Conservation (phyloP, 2,329 filamentous ascomycete species). For the Chaetoscypha palmicola region DNA sequence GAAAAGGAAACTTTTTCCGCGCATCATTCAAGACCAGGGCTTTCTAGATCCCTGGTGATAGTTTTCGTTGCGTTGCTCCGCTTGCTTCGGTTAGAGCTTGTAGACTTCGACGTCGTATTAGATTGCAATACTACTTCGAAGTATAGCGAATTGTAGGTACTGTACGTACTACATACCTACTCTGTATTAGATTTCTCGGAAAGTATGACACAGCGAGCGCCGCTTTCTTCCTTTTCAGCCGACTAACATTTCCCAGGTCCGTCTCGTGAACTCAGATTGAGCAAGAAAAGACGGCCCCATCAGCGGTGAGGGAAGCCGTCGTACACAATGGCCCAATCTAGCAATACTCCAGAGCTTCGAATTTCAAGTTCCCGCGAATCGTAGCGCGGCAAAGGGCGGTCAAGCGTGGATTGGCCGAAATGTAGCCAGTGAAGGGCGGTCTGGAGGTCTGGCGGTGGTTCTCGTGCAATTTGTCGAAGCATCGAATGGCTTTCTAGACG, state of each 20-base stretch:
- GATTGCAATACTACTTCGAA: no score
- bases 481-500: slow-evolving; percentile 5
- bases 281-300: not conserved
- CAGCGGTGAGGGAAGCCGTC: not conserved
- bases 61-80: slow-evolving; percentile 6
- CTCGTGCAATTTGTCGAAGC: not conserved
- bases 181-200: no score
- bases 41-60: not conserved
- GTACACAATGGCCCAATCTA: slow-evolving; percentile 5
- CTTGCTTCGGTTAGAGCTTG: no score
- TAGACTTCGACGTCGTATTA: no score
- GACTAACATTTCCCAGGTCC: not conserved
- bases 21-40: not conserved
- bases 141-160: no score
- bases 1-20: not conserved
- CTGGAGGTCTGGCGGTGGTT: not conserved
- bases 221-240: no score
- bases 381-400: slow-evolving; percentile 24
- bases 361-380: slow-evolving; percentile 24
- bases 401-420: slow-evolving; percentile 29
- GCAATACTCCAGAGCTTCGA: slow-evolving; percentile 12
- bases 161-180: no score
- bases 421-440: slow-evolving; percentile 12
- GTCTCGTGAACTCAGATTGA: not conserved
- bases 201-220: no score